Conservation (phyloP, 805 yeast genomes). For the Wickerhamiella azymoides region DNA sequence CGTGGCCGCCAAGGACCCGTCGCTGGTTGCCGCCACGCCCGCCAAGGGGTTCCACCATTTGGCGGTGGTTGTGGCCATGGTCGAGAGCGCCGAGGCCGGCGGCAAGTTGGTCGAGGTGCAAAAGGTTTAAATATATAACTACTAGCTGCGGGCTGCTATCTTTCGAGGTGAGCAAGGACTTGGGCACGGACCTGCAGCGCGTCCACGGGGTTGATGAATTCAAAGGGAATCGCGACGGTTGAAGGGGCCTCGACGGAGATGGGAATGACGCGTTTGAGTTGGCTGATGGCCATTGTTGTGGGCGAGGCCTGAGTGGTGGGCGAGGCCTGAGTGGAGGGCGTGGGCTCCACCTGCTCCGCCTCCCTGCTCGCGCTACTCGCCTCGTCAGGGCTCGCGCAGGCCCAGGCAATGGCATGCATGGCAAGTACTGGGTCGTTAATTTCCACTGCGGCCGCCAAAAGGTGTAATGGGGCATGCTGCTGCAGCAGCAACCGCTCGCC, state of each 20-base stretch:
- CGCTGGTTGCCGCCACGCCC: constrained; percentile 45
- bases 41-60: constrained; percentile 80
- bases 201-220: too few species aligned
- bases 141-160: too few species aligned
- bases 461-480: constrained; percentile 24
- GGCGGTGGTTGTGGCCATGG: constrained; percentile 76
- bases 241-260: too few species aligned
- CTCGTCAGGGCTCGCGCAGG: constrained; percentile 4
- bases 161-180: too few species aligned
- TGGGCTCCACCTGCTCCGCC: too few species aligned
- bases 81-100: constrained; percentile 42
- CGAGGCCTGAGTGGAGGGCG: too few species aligned
- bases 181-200: too few species aligned
- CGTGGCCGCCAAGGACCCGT: constrained; percentile 47
- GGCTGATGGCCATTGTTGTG: too few species aligned
- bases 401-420: constrained; percentile 24
- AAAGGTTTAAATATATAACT: constrained; percentile 12
- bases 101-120: constrained; percentile 28
- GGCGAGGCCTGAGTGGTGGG: too few species aligned
- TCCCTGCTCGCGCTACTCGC: too few species aligned
- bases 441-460: constrained; percentile 27
- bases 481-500: constrained; percentile 18
- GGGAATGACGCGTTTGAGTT: too few species aligned
- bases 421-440: constrained; percentile 25
- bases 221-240: too few species aligned